A percentile compares a stretch with the other conserved stretches of the same genome.
Evolutionary conservation across 2,329 filamentous ascomycete genomes (phyloP).

Genomic region (Gaeumannomyces sp.): DNA sequence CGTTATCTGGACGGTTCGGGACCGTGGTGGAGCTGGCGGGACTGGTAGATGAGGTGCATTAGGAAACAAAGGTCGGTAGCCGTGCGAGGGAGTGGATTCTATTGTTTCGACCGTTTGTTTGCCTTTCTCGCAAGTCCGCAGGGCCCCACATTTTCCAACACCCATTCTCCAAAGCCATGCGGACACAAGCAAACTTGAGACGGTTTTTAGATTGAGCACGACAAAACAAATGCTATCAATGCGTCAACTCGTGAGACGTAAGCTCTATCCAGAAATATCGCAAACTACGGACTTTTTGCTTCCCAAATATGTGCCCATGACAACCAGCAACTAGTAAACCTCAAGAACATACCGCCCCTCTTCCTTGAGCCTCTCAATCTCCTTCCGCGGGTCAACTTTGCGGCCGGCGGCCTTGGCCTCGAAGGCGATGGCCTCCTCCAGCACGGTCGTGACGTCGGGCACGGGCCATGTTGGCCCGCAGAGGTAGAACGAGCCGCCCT

Average conservation of each 20-base stretch:
- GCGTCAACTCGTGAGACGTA: background rate
- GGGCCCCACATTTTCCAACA: too few species aligned
- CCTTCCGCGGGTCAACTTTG: conserved; percentile 80
- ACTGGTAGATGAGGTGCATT: too few species aligned
- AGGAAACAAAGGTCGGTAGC: too few species aligned
- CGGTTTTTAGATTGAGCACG: too few species aligned
- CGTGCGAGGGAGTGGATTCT: too few species aligned
- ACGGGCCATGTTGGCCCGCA: conserved; percentile 98
- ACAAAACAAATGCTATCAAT: background rate
- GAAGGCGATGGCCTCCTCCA: conserved; percentile 82
- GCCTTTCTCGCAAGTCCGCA: too few species aligned
- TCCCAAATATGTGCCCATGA: background rate
- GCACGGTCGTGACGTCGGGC: conserved; percentile 87
- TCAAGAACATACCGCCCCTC: conserved; percentile 90
- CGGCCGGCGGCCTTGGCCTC: conserved; percentile 65
- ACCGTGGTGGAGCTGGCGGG: too few species aligned
- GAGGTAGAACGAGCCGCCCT: conserved; percentile 92
- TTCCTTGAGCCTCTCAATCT: conserved; percentile 98
- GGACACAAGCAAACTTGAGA: too few species aligned
- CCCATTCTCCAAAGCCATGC: too few species aligned
- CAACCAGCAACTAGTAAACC: conserved; percentile 64
- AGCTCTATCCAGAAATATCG: background rate
- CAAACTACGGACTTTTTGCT: background rate
- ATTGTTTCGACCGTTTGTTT: too few species aligned
- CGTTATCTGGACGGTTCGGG: too few species aligned